phyloP scores from a whole-genome alignment of 768 basidiomycete genomes.

The Tricholoma sp. region DNA sequence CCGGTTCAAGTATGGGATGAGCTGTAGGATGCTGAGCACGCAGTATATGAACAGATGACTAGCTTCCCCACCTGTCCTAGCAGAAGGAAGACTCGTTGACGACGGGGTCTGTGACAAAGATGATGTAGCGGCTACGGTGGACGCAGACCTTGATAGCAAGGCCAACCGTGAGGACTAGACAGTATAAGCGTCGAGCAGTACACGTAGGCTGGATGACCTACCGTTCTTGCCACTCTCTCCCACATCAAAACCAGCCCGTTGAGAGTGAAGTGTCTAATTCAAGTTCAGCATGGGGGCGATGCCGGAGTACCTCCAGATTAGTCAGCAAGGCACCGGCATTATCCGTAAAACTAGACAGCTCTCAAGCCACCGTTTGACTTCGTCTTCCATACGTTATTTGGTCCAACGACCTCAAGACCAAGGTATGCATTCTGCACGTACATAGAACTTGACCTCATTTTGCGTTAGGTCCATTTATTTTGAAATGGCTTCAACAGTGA shows the following conservation, averaged over 20 bases:
- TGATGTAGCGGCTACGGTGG: background rate
- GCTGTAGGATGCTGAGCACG: conserved; percentile 23
- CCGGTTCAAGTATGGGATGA: conserved; percentile 36
- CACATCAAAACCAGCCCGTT: background rate
- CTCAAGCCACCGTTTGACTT: conserved; percentile 34
- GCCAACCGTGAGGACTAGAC: background rate
- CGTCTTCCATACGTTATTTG: conserved; percentile 30
- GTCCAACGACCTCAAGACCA: conserved; percentile 41
- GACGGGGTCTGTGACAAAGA: background rate
- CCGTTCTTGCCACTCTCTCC: background rate
- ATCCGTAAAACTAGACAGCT: conserved; percentile 35
- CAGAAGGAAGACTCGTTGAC: background rate
- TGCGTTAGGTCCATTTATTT: conserved; percentile 22
- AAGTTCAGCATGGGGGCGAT: too few species aligned
- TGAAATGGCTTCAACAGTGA: conserved; percentile 69
- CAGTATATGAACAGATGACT: background rate
- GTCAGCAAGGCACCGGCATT: conserved; percentile 28
- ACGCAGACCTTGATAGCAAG: background rate
- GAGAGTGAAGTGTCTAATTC: too few species aligned
- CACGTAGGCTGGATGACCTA: background rate
- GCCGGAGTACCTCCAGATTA: conserved; percentile 17
- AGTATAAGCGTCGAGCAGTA: background rate
- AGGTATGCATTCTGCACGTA: conserved; percentile 20
- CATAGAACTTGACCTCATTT: conserved; percentile 13
- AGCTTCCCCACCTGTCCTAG: conserved; percentile 6